Conservation (phyloP, 139 green algal genomes). For the Chlorella sp. region DNA sequence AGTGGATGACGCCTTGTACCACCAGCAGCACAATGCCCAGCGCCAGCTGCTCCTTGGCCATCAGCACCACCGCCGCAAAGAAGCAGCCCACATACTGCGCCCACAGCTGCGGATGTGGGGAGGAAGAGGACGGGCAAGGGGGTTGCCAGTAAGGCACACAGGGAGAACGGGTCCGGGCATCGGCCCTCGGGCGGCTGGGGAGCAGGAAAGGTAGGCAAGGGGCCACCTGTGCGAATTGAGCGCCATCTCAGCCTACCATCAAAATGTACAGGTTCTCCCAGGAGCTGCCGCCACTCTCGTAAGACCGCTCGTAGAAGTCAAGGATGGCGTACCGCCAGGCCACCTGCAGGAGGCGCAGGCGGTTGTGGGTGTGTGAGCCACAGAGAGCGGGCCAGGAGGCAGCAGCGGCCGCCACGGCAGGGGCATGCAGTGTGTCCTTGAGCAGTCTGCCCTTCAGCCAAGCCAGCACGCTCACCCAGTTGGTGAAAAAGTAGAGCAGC, state of each 20-base stretch:
- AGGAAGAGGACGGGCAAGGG: too few species aligned
- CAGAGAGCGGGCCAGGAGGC: too few species aligned
- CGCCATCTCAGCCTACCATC: neutral
- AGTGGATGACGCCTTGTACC: too few species aligned
- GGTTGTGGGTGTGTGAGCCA: too few species aligned
- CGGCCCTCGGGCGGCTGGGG: neutral
- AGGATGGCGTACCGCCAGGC: constrained; percentile 11
- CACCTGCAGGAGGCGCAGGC: neutral
- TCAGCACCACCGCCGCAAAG: neutral
- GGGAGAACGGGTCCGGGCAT: neutral
- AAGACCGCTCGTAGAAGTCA: constrained; percentile 19
- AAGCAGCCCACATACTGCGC: neutral
- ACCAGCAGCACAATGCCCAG: too few species aligned
- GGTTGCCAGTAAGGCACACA: neutral
- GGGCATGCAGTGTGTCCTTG: too few species aligned
- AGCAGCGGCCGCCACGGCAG: too few species aligned
- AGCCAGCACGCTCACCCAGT: too few species aligned
- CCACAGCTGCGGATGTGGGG: too few species aligned
- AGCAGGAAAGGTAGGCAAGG: neutral
- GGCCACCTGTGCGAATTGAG: neutral
- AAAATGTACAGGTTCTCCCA: constrained; percentile 9
- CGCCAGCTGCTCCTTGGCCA: too few species aligned
- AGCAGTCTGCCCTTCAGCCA: too few species aligned
- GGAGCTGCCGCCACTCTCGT: constrained; percentile 9
- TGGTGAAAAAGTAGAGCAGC: too few species aligned